phyloP scores from a whole-genome alignment of 768 basidiomycete species.

The Lyophyllum atratum region DNA sequence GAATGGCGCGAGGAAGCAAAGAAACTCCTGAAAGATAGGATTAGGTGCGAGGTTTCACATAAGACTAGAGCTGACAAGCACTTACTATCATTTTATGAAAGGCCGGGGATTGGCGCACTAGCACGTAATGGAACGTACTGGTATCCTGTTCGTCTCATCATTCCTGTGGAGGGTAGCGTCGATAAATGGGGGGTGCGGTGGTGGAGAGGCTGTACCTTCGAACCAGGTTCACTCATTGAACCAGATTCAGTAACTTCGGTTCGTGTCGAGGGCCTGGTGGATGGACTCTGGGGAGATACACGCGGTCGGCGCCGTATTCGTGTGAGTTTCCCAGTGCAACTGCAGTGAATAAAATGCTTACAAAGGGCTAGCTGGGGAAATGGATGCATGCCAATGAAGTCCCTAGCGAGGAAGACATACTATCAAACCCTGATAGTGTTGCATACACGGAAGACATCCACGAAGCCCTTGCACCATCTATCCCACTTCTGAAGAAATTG shows the following conservation, averaged over 20 bases:
- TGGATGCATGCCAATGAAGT: constrained; percentile 3
- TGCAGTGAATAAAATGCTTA: not conserved
- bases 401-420: not conserved
- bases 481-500: not conserved
- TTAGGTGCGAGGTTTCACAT: too few species aligned
- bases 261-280: not conserved
- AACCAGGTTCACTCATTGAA: not conserved
- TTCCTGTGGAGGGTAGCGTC: not conserved
- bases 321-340: too few species aligned
- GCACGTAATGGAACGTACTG: not conserved
- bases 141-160: not conserved
- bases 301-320: not conserved
- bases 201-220: not conserved
- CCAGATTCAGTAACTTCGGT: not conserved
- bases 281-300: not conserved
- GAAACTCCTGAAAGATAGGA: too few species aligned
- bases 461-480: not conserved
- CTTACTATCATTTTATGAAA: too few species aligned
- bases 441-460: constrained; percentile 1
- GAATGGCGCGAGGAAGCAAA: too few species aligned
- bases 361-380: not conserved
- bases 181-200: not conserved
- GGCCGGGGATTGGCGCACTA: not conserved
- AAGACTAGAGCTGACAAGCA: not conserved
- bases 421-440: not conserved